Percentiles rank a stretch among this genome's conserved stretches.
These are phyloP conservation scores for Psilocybe sp. DNA, from an alignment of 768 basidiomycete species.

Conservation along the genomic window DNA sequence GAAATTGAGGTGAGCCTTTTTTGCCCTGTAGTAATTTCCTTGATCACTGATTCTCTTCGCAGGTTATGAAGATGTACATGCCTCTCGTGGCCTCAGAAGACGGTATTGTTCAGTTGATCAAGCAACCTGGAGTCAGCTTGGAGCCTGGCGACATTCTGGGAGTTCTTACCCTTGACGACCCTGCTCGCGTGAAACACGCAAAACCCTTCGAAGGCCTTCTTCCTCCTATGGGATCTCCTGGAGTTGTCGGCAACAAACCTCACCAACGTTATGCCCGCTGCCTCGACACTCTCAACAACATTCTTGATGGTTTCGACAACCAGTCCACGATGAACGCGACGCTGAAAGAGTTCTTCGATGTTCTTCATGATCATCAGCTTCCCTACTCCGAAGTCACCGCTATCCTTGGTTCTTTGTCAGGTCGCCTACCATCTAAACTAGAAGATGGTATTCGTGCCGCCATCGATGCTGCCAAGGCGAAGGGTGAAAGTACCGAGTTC, in stretches of 20 bases:
- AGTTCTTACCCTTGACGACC: slow-evolving; percentile 94
- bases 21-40: neutral
- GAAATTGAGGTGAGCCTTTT: slow-evolving; percentile 81
- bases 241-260: slow-evolving; percentile 83
- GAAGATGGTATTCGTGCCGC: slow-evolving; percentile 81
- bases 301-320: slow-evolving; percentile 96
- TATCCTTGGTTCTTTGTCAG: slow-evolving; percentile 84
- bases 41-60: slow-evolving; percentile 5
- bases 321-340: slow-evolving; percentile 85
- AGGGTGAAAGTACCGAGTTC: slow-evolving; percentile 80
- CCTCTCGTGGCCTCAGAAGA: slow-evolving; percentile 92
- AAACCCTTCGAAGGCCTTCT: slow-evolving; percentile 97
- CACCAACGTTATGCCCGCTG: slow-evolving; percentile 81
- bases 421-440: slow-evolving; percentile 89
- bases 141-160: slow-evolving; percentile 97
- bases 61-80: slow-evolving; percentile 99
- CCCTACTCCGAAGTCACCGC: slow-evolving; percentile 85
- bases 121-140: slow-evolving; percentile 95
- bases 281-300: slow-evolving; percentile 79
- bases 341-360: slow-evolving; percentile 80
- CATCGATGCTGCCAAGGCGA: slow-evolving; percentile 74
- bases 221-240: slow-evolving; percentile 82
- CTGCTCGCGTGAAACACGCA: slow-evolving; percentile 93
- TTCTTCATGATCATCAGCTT: slow-evolving; percentile 81
- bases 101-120: slow-evolving; percentile 92